phyloP scores from a whole-genome alignment of 306 rosid genomes.

The Astragalus membranaceus region DNA sequence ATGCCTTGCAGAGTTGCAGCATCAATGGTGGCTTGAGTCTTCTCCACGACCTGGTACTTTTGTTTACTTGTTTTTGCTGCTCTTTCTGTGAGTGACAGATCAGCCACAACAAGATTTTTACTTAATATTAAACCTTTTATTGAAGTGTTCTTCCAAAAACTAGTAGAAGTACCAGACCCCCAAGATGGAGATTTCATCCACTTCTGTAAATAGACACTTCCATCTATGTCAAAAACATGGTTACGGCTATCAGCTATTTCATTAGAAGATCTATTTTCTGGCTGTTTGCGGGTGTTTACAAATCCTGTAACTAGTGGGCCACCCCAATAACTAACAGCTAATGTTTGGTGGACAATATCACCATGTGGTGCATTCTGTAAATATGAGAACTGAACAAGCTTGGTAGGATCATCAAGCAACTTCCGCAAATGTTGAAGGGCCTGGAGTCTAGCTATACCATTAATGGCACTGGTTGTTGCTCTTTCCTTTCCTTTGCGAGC shows the following conservation, averaged over 20 bases:
- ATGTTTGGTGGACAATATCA: constrained; percentile 68
- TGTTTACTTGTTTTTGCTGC: constrained; percentile 64
- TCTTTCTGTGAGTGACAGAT: constrained; percentile 56
- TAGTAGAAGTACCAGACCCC: constrained; percentile 53
- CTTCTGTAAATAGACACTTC: constrained; percentile 79
- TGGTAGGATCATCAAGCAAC: constrained; percentile 79
- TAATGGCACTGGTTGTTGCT: constrained; percentile 60
- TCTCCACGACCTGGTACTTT: constrained; percentile 56
- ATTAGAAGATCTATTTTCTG: constrained; percentile 32
- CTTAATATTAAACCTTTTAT: constrained; percentile 66
- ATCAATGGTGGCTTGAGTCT: constrained; percentile 93
- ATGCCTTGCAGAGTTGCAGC: constrained; percentile 90
- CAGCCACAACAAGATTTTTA: constrained; percentile 83
- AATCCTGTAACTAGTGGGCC: constrained; percentile 62
- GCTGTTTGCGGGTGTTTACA: constrained; percentile 31
- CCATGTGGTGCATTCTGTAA: constrained; percentile 66
- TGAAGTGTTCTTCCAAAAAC: constrained; percentile 77
- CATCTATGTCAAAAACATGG: constrained; percentile 80
- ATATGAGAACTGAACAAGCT: constrained; percentile 81
- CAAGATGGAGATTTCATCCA: constrained; percentile 93
- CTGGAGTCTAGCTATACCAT: constrained; percentile 76
- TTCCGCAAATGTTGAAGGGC: constrained; percentile 75
- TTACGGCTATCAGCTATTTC: constrained; percentile 43
- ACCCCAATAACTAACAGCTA: constrained; percentile 89
- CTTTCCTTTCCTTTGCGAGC: constrained; percentile 73